Base-by-base conservation (phyloP, 2,329 filamentous ascomycete genomes). In the Cordyceps tenuipes region DNA sequence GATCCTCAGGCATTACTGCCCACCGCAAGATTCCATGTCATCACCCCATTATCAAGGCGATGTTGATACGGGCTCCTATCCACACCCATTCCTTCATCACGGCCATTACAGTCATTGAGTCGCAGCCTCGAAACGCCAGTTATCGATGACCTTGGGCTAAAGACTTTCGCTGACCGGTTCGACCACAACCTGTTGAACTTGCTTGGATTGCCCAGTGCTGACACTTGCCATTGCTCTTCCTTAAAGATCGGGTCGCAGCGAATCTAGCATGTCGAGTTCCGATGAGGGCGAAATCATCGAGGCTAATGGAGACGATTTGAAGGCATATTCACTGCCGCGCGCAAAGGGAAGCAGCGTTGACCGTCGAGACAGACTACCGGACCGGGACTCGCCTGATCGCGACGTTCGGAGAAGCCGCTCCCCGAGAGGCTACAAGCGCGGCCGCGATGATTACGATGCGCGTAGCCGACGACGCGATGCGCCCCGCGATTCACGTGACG, bases 221-320 rank as follows among this genome's bases (percentile, higher is more conserved):
- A 75, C 73, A 67, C 69, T 65, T 68, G 52, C 61, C 65, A 64
- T 62, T 67, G 52, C 64, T 65, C 56, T 19, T 46, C 29, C 8
- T 63, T 57, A 46, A 61, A 68, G 63, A 64, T 66, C 65, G 63
- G 65, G 63, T 60, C 61, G 51, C 57, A 60, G 54, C 57, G 53
- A 51, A 36, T 51, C 46, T 66, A 71, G 62, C 59, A 75, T 75
- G 73, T 77, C 77, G 68, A 90, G 87, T 77, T 90, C 89, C 70
- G 90, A 90, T 75, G 90, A 95, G 77, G 90, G 91, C 77, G 91
- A 95, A 80, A 91, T 93, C 75, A 77, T 88, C 73, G 89, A 92
- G 77, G 83, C 83, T 77, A 81, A 82, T 76, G 82, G 80, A 80
- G 72, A 73, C 71, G 72, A 78, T 69, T 77, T 76, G 75, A 94